A percentile compares a stretch with the other conserved stretches of the same genome.
Conservation (phyloP, 768 basidiomycete genomes). For the Rhizopogon roseolus region DNA sequence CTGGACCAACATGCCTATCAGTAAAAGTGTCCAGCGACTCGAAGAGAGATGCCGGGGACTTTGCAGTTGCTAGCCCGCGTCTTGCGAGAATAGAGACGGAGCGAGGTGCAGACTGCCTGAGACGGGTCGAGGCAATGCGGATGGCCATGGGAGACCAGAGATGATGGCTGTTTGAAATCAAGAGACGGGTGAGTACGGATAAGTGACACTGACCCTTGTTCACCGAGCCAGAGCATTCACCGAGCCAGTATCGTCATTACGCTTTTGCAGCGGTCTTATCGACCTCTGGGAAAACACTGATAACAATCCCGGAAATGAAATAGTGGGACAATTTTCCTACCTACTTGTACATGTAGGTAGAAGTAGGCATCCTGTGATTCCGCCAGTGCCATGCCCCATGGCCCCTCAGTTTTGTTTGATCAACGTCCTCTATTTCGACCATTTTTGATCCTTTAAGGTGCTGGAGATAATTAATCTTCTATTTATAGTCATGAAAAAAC, state of each 20-base stretch:
- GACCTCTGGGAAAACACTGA: conserved; percentile 8
- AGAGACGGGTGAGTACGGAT: conserved; percentile 7
- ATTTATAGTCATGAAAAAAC: conserved; percentile 11
- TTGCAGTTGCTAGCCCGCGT: conserved; percentile 54
- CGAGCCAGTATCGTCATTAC: conserved; percentile 28
- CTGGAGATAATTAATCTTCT: conserved; percentile 8
- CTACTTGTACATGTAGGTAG: no score
- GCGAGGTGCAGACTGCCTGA: conserved; percentile 14
- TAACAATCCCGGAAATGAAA: neutral
- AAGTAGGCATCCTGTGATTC: neutral
- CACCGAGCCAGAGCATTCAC: conserved; percentile 37
- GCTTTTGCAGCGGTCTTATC: conserved; percentile 16
- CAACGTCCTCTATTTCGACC: neutral
- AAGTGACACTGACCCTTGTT: conserved; percentile 19
- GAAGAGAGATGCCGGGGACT: conserved; percentile 62
- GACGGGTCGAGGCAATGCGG: conserved; percentile 20
- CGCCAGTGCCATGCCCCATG: neutral
- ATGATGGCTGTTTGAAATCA: conserved; percentile 14
- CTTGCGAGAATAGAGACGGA: conserved; percentile 19
- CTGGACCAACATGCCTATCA: conserved; percentile 90
- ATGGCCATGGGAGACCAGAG: conserved; percentile 20
- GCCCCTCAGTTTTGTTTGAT: neutral
- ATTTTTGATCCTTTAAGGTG: conserved; percentile 2
- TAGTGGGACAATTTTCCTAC: neutral
- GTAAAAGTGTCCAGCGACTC: conserved; percentile 86